Evolutionary conservation across 805 yeast genomes (phyloP).

Genomic region (Yamadazyma takamatsuzukensis): DNA sequence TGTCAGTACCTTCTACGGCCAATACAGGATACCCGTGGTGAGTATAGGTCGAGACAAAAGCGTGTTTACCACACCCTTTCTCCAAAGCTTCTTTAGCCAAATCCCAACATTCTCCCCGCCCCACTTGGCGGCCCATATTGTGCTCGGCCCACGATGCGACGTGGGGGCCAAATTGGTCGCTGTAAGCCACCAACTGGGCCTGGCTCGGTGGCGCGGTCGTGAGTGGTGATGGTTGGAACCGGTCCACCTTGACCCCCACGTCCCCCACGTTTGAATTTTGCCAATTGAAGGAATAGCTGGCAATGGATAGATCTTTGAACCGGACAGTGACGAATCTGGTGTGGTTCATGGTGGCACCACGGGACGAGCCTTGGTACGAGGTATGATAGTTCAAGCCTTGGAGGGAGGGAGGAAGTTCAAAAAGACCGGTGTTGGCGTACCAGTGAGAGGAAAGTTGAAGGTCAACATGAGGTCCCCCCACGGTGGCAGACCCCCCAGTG

Average conservation of each 20-base stretch:
- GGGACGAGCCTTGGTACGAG: constrained; percentile 14
- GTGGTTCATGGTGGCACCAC: constrained; percentile 11
- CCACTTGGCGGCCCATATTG: constrained; percentile 44
- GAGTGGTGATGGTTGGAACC: constrained; percentile 52
- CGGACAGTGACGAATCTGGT: constrained; percentile 33
- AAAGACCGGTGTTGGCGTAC: constrained; percentile 34
- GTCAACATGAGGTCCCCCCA: constrained; percentile 34
- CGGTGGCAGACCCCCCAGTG: constrained; percentile 9
- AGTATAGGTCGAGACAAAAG: constrained; percentile 46
- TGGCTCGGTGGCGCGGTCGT: constrained; percentile 22
- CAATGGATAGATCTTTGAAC: constrained; percentile 40
- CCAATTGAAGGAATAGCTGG: too few relatives aligned
- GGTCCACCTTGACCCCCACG: too few relatives aligned
- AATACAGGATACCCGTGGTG: constrained; percentile 47
- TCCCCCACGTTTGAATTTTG: too few relatives aligned
- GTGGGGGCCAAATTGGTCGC: constrained; percentile 45
- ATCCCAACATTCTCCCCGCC: constrained; percentile 62
- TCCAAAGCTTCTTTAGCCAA: constrained; percentile 51
- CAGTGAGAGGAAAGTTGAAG: constrained; percentile 44
- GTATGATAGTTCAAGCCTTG: constrained; percentile 31
- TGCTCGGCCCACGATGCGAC: constrained; percentile 55
- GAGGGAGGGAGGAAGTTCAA: constrained; percentile 35
- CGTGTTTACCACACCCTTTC: constrained; percentile 56
- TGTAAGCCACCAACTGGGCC: constrained; percentile 28
- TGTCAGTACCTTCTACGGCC: constrained; percentile 19